Evolutionary conservation across 2,329 filamentous ascomycete species (phyloP).

Genomic region (Xylaria sp.): DNA sequence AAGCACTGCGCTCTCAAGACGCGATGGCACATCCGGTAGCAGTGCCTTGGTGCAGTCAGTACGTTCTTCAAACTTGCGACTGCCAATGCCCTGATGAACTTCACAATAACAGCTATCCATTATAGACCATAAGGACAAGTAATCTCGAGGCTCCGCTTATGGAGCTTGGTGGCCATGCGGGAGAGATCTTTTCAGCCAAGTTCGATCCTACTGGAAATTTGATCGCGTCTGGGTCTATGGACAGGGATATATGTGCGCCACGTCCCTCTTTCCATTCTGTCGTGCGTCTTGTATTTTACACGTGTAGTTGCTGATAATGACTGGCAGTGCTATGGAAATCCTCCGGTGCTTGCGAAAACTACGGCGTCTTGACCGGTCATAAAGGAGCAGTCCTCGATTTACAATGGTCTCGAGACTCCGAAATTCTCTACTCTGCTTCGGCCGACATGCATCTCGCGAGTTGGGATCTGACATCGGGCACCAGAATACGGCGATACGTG

Average conservation of each 20-base stretch:
- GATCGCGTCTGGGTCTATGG: conserved; percentile 96
- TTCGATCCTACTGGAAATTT: conserved; percentile 90
- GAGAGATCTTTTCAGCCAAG: conserved; percentile 88
- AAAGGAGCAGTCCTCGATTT: conserved; percentile 91
- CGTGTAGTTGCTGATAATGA: conserved; percentile 6
- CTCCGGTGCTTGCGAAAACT: conserved; percentile 93
- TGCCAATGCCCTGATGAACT: neutral
- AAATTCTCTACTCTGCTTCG: conserved; percentile 89
- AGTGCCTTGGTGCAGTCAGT: conserved; percentile 63
- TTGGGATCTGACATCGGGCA: conserved; percentile 94
- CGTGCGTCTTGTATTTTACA: neutral
- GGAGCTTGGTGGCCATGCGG: conserved; percentile 85
- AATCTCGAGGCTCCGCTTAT: conserved; percentile 89
- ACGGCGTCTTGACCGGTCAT: conserved; percentile 87
- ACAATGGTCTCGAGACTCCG: conserved; percentile 96
- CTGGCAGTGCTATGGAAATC: conserved; percentile 87
- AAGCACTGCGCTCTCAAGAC: conserved; percentile 59
- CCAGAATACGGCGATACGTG: conserved; percentile 87
- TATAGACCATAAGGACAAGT: conserved; percentile 80
- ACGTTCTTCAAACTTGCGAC: conserved; percentile 44
- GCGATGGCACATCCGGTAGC: conserved; percentile 57
- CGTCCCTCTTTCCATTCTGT: neutral
- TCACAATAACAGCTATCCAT: conserved; percentile 7
- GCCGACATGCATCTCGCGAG: conserved; percentile 93
- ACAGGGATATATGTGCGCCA: conserved; percentile 82